Evolutionary conservation across 2,329 filamentous ascomycete genomes (phyloP), one percentile per base, ranked within the genome.

Genomic region (Sporothrix sp.): DNA sequence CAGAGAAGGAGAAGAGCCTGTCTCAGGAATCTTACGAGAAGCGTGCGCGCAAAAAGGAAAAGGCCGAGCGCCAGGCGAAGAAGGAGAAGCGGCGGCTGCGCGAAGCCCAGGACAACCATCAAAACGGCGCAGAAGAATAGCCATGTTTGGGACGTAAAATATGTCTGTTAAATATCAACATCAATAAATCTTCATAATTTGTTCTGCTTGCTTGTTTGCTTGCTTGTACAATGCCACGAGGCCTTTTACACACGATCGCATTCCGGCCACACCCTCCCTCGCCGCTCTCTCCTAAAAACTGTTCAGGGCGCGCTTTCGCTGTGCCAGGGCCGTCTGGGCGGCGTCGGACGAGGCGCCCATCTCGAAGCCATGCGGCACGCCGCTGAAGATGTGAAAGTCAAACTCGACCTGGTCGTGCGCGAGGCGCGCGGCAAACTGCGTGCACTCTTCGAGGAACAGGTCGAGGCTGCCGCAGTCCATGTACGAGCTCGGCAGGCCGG

Each of bases 321-420:
- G 20, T 7, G 35, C 28, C 36, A 18, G 6, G 11, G 61, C 64
- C 42, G 23, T 55, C 56, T 55, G 57, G 14, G 58, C 56, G 25
- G 58, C 56, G 9, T 49, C 42, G 6, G 52, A 48, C 1, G 27
- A 50, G 7, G 20, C 25, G 4, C 52, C 51, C 7, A 40, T 47
- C 43, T 68, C 66, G 40, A 67, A 70, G 0, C 59, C 65, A 54
- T 72, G 69, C 3, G 66, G 65, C 27, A 71, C 48, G 2, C 68
- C 70, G 1, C 62, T 60, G 54, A 69, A 71, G 38, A 71, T 33
- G 46, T 70, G 68, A 7, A 70, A 59, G 56, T 71, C 69, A 1
- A 68, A 62, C 28, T 64, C 59, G 4, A 68, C 57, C 1, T 62
- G 61, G 7, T 59, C 66, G 51, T 58, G 53, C 10, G 57, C 57